Base-by-base conservation (phyloP, 768 basidiomycete species). In the Leucocoprinus leucothites region DNA sequence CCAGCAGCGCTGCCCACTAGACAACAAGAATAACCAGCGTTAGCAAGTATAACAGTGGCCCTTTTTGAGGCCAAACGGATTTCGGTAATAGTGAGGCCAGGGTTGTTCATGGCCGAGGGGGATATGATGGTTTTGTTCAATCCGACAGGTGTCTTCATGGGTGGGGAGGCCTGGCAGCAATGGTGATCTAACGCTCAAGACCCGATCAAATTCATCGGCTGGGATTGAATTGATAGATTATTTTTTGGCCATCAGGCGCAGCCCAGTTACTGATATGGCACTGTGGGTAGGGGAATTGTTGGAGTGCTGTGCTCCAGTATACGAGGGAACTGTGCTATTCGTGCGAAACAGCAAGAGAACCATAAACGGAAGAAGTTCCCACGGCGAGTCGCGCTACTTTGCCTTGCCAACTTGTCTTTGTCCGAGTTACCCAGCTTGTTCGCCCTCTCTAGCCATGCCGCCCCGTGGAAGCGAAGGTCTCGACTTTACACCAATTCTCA, bases 401-500 rank as follows among this genome's bases (percentile, higher is more conserved):
- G 47, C 35, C 44, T 52, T 57, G 42, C 40, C 45, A 50, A 44
- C 51, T 36, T 45, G 44, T 53, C 57, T 56, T 57, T 53, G 57
- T 65, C 31, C 50, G 40, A 38, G 11, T 38, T 38, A 19, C 25
- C 16, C 21, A 53, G 18, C 50, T 31, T 34, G 38, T 35, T 16
- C n/a, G 11, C 18, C 45, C 34, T 52, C 34, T 42, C 52, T 62
- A 57, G 63, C 64, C 59, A 71, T 82, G 80, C 79, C 80, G 69
- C 81, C 80, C 60, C 78, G 80, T 63, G 78, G 74, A 64, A 81
- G 71, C 64, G 79, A 78, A 73, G 77, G 89, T n/a, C 81, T 90
- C 61, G 91, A 94, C 71, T 89, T 94, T 55, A 91, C 87, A 1
- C 93, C 91, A 58, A 89, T 96, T 58, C 78, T 93, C 55, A 91